Evolutionary conservation across 2,329 filamentous ascomycete species (phyloP).

Genomic region (Pseudogymnoascus sp.): DNA sequence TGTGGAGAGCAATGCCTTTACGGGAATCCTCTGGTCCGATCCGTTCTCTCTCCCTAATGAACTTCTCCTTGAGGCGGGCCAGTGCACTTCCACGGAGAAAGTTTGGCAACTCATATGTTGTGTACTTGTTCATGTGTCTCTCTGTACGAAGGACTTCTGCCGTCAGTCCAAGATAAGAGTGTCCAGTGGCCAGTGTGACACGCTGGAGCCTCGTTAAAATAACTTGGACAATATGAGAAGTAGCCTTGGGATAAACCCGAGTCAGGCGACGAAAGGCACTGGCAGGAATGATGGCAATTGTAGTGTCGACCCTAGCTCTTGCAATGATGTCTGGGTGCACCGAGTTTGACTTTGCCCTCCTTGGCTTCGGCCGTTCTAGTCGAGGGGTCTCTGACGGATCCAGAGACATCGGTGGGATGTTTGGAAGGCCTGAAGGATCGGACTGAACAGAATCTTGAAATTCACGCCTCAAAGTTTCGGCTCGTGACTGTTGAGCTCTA

Average conservation of each 20-base stretch:
- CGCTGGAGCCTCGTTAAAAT: constrained; percentile 91
- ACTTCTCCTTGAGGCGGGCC: constrained; percentile 85
- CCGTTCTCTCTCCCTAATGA: constrained; percentile 74
- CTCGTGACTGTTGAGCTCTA: neutral
- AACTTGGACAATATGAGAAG: constrained; percentile 94
- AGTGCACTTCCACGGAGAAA: constrained; percentile 78
- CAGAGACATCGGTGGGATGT: constrained; percentile 69
- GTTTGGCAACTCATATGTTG: constrained; percentile 84
- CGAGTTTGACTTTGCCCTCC: constrained; percentile 56
- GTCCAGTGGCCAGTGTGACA: constrained; percentile 89
- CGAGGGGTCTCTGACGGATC: constrained; percentile 36
- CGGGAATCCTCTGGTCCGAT: constrained; percentile 72
- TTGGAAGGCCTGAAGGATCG: constrained; percentile 37
- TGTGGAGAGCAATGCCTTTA: constrained; percentile 94
- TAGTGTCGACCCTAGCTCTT: constrained; percentile 92
- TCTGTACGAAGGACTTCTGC: constrained; percentile 90
- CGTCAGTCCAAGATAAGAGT: constrained; percentile 87
- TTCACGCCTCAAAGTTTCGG: neutral
- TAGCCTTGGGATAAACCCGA: constrained; percentile 89
- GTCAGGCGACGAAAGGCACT: constrained; percentile 92
- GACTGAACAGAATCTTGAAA: neutral
- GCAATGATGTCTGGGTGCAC: constrained; percentile 96
- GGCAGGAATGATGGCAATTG: constrained; percentile 95
- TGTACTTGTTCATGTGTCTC: constrained; percentile 88
- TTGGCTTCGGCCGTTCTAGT: constrained; percentile 29